These are phyloP conservation scores for Phyllosticta citriasiana DNA, from an alignment of 2,329 filamentous ascomycete species.

Conservation along the genomic window DNA sequence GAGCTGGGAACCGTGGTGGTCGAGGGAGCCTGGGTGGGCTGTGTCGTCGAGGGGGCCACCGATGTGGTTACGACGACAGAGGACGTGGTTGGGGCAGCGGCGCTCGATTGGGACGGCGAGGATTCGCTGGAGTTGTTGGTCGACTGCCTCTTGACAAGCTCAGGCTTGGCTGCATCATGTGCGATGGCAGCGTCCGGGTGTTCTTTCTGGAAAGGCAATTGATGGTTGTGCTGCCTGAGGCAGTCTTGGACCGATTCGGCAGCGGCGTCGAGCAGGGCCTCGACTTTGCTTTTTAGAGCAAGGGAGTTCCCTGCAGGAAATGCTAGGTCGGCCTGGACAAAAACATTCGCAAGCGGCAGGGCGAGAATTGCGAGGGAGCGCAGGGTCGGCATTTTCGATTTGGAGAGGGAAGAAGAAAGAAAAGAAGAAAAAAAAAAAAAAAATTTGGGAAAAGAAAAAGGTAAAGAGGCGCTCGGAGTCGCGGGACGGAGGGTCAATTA, in stretches of 20 bases:
- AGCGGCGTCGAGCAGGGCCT: slow-evolving; percentile 45
- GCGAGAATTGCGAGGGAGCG: slow-evolving; percentile 20
- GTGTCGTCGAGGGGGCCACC: background rate
- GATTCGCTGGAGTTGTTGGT: slow-evolving; percentile 16
- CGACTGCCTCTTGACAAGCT: slow-evolving; percentile 33
- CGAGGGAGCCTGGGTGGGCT: slow-evolving; percentile 1
- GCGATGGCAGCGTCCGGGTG: slow-evolving; percentile 47
- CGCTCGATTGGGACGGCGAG: slow-evolving; percentile 10
- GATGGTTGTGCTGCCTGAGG: slow-evolving; percentile 50
- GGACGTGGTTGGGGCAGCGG: slow-evolving; percentile 8
- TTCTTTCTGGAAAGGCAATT: slow-evolving; percentile 22
- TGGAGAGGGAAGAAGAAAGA: background rate
- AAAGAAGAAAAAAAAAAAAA: too few species aligned
- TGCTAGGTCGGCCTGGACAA: slow-evolving; percentile 17
- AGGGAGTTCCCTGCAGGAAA: slow-evolving; percentile 17
- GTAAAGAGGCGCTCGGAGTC: background rate
- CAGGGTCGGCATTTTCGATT: slow-evolving; percentile 15
- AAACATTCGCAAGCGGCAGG: slow-evolving; percentile 21
- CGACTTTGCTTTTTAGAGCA: slow-evolving; percentile 29
- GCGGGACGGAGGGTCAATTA: background rate
- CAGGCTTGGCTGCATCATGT: slow-evolving; percentile 45
- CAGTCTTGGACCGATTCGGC: slow-evolving; percentile 54
- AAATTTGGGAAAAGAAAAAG: too few species aligned
- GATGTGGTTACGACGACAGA: slow-evolving; percentile 8
- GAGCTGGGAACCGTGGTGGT: background rate